Base-by-base conservation (phyloP, 169 alveolate species). In the Sarcocystis neurona region DNA sequence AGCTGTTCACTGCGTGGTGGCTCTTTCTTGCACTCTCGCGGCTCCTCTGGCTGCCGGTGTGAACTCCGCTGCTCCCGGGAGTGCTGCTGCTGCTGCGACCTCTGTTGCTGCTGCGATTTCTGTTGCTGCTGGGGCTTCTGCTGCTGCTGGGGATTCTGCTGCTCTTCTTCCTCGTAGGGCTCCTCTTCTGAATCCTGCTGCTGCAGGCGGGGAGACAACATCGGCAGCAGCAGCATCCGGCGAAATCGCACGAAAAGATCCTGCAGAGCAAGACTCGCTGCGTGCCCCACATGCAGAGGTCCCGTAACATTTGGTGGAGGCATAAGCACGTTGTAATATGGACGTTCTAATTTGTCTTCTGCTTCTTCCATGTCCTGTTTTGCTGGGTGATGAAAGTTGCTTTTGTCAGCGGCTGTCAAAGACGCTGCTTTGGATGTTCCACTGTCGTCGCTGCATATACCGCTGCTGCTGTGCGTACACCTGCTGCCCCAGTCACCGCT, bases 221-320 rank as follows among this genome's bases (percentile, higher is more conserved):
- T 60, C 41, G 63, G 60, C 4, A 27, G 18, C 3, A 34, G 56
- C 18, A 46, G 39, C 90, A 85, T 85, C 50, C 90, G 58, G 12
- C 41, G 66, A 41, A 63, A 63, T 4, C 90, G 43, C 18, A 32
- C 39, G 27, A 85, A n/a, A 34, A 72, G 44, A n/a, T 85, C 90
- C 56, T 85, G 90, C 60, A 98, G 97, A 1, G 99, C 99, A 41
- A 97, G 95, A 92, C 99, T 98, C 80, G 98, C 94, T 0, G 99
- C 99, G 92, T 98, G 99, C 2, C 99, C 99, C 74, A 98, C 93
- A 92, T 98, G 99, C 47, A 98, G 94, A 56, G 98, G 95, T 18
- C 99, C 99, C 8, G 99, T 99, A 23, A 99, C 99, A 90, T 99
- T 98, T 12, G 99, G 99, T 41, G 99, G 99, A 18, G 99, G 99